Conservation (phyloP, 1,284 basidiomycete species). For the Ganoderma lingzhi region DNA sequence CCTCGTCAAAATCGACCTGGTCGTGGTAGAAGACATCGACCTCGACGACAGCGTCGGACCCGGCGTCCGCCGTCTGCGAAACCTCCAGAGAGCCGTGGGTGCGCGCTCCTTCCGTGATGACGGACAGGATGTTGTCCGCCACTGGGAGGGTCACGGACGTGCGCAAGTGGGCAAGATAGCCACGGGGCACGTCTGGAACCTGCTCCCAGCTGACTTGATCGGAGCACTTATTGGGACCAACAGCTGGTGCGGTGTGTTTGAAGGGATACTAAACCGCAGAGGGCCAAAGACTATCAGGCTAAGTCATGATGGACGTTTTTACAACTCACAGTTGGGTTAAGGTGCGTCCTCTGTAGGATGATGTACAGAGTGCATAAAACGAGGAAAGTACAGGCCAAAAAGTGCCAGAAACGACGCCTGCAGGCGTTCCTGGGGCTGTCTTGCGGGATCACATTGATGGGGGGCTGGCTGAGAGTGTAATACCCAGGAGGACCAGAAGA, state of each 20-base stretch:
- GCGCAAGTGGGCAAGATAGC: constrained; percentile 10
- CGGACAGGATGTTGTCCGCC: constrained; percentile 36
- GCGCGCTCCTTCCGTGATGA: constrained; percentile 37
- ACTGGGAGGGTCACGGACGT: constrained; percentile 36
- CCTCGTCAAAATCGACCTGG: constrained; percentile 27
- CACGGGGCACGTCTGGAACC: not conserved
- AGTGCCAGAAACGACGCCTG: constrained; percentile 31
- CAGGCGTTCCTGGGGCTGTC: constrained; percentile 23
- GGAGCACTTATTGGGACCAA: not conserved
- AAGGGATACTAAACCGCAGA: not conserved
- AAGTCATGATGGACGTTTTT: not conserved
- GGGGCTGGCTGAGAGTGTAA: not conserved
- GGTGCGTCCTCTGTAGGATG: not conserved
- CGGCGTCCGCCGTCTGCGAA: constrained; percentile 24
- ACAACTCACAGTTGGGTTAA: not conserved
- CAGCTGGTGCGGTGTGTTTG: not conserved
- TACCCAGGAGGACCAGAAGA: not conserved
- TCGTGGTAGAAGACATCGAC: constrained; percentile 31
- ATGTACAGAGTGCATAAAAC: constrained; percentile 8
- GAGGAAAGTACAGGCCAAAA: constrained; percentile 23
- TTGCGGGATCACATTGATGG: constrained; percentile 6
- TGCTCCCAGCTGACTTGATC: not conserved
- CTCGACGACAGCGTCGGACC: constrained; percentile 33
- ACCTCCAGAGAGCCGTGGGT: constrained; percentile 37
- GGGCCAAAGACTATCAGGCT: not conserved